Conservation (phyloP, 352 stramenopile species). For the Elongisporangium anandrum region DNA sequence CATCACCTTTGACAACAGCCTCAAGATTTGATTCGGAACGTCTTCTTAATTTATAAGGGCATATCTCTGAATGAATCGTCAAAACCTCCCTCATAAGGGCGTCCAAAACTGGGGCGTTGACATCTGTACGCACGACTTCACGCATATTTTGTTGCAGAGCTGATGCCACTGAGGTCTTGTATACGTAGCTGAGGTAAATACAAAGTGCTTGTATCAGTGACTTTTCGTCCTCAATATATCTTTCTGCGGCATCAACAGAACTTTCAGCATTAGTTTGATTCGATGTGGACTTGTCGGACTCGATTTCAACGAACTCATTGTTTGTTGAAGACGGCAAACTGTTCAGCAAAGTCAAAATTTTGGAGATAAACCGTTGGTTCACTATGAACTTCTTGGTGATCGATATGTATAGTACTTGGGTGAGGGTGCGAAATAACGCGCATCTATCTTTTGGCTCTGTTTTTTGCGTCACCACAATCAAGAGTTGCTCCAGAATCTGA, state of each 20-base stretch:
- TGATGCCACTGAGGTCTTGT: constrained; percentile 9
- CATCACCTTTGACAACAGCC: not conserved
- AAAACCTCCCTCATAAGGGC: constrained; percentile 11
- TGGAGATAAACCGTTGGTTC: constrained; percentile 52
- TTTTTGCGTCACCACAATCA: constrained; percentile 62
- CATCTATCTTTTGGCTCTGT: constrained; percentile 15
- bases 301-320: not conserved
- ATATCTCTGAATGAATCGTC: constrained; percentile 15
- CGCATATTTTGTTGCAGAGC: constrained; percentile 31
- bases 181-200: constrained; percentile 54
- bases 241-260: not conserved
- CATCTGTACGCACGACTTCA: constrained; percentile 36
- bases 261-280: not conserved
- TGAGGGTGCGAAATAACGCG: constrained; percentile 33
- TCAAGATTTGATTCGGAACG: not conserved
- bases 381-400: constrained; percentile 36
- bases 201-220: constrained; percentile 36
- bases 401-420: constrained; percentile 49
- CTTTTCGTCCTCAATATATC: constrained; percentile 10
- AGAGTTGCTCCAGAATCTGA: constrained; percentile 60
- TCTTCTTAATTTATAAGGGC: constrained; percentile 1
- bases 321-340: constrained; percentile 5
- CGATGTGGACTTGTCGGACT: not conserved
- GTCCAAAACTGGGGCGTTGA: constrained; percentile 16
- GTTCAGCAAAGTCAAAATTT: constrained; percentile 36